Evolutionary conservation across 202 grass and related monocot species (phyloP).

Genomic region (Setaria viridis): DNA sequence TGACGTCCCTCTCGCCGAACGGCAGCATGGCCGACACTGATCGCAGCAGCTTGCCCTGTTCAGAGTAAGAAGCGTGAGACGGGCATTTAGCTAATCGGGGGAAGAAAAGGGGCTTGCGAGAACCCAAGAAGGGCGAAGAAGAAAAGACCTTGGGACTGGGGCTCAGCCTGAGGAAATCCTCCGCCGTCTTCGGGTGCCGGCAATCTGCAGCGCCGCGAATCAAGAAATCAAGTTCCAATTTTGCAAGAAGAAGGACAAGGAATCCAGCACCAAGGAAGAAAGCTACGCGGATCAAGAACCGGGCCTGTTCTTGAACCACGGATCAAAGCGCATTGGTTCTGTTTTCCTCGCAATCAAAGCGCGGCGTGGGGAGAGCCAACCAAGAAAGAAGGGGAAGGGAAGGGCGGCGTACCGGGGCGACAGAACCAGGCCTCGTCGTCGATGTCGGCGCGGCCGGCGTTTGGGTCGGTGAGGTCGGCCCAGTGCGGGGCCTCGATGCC

Average conservation of each 20-base stretch:
- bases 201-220: constrained; percentile 64
- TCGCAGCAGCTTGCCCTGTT: constrained; percentile 76
- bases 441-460: constrained; percentile 47
- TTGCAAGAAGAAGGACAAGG: not conserved
- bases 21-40: constrained; percentile 81
- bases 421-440: constrained; percentile 91
- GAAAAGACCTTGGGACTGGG: constrained; percentile 73
- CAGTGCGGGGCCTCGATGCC: constrained; percentile 83
- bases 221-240: constrained; percentile 24
- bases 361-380: not conserved
- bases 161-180: constrained; percentile 71
- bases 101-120: not conserved
- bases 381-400: not conserved
- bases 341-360: not conserved
- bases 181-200: constrained; percentile 71
- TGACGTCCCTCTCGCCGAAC: constrained; percentile 63
- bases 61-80: constrained; percentile 29
- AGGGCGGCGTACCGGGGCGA: constrained; percentile 63
- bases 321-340: not conserved
- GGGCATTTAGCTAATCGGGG: constrained; percentile 9
- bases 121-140: not conserved
- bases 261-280: not conserved
- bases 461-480: constrained; percentile 69
- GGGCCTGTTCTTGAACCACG: not conserved
- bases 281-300: constrained; percentile 33